Evolutionary conservation across 495 filamentous ascomycete species (phyloP).

Genomic region (Hypoxylon lenormandii): DNA sequence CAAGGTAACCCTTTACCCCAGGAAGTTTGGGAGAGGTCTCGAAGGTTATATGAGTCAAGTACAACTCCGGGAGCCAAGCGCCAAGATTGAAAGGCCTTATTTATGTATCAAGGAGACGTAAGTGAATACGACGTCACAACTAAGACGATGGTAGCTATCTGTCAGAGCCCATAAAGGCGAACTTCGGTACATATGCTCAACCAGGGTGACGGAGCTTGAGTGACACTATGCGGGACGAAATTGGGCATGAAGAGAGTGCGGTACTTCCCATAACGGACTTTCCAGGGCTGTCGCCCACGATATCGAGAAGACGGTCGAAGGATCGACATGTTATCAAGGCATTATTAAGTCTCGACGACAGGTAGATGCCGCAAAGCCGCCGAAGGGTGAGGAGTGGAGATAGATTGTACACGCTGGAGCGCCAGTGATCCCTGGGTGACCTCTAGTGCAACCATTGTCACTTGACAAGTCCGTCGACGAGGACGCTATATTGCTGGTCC

Average conservation of each 20-base stretch:
- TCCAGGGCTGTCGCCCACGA: conserved; percentile 2
- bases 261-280: conserved; percentile 37
- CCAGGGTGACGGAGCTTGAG: conserved; percentile 13
- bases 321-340: conserved; percentile 48
- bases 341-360: conserved; percentile 41
- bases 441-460: conserved; percentile 48
- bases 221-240: conserved; percentile 26
- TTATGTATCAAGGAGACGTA: conserved; percentile 34
- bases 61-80: conserved; percentile 14
- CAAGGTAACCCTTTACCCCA: conserved; percentile 36
- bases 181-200: conserved; percentile 36
- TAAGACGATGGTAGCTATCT: conserved; percentile 27
- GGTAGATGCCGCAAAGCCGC: conserved; percentile 50
- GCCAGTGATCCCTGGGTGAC: conserved; percentile 21
- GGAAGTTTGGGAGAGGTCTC: conserved; percentile 27
- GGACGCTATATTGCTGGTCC: conserved; percentile 41
- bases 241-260: conserved; percentile 27
- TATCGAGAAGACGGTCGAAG: conserved; percentile 31
- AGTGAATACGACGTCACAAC: conserved; percentile 35
- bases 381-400: conserved; percentile 49
- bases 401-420: conserved; percentile 28
- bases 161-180: conserved; percentile 20
- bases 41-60: conserved; percentile 38
- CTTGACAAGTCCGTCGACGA: conserved; percentile 46
- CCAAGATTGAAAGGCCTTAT: conserved; percentile 28